Evolutionary conservation across 2,329 filamentous ascomycete species (phyloP).

Genomic region (Aspergillus sp.): DNA sequence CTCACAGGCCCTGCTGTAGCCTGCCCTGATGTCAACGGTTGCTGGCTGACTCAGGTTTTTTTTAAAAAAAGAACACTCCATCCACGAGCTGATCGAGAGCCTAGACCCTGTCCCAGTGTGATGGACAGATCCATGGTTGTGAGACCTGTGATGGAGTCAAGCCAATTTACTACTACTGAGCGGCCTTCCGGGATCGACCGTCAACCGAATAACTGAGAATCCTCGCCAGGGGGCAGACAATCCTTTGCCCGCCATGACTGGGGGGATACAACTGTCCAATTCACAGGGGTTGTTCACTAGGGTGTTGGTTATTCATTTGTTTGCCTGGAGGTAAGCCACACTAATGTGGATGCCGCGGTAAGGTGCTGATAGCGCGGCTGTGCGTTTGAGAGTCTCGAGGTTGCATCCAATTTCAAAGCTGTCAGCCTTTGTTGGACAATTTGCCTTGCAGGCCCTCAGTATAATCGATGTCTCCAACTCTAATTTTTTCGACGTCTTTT

Average conservation of each 20-base stretch:
- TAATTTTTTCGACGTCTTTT: conserved; percentile 5
- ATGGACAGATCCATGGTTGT: conserved; percentile 23
- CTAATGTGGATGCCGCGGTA: conserved; percentile 14
- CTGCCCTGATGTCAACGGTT: background rate
- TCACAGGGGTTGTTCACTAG: conserved; percentile 7
- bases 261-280: background rate
- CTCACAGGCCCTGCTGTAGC: background rate
- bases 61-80: conserved; percentile 25
- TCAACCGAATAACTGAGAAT: background rate
- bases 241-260: conserved; percentile 2
- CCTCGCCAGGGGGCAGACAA: background rate
- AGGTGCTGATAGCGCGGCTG: conserved; percentile 15
- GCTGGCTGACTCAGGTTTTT: conserved; percentile 7
- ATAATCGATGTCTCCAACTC: background rate
- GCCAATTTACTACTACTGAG: background rate
- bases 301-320: background rate
- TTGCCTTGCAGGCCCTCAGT: background rate
- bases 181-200: conserved; percentile 10
- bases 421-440: conserved; percentile 7
- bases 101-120: conserved; percentile 13
- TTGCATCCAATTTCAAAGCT: conserved; percentile 15
- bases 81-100: background rate
- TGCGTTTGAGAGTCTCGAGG: conserved; percentile 12
- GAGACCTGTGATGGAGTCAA: conserved; percentile 10
- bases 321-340: background rate